Conservation (phyloP, 768 basidiomycete species). For the Calocera cornea region DNA sequence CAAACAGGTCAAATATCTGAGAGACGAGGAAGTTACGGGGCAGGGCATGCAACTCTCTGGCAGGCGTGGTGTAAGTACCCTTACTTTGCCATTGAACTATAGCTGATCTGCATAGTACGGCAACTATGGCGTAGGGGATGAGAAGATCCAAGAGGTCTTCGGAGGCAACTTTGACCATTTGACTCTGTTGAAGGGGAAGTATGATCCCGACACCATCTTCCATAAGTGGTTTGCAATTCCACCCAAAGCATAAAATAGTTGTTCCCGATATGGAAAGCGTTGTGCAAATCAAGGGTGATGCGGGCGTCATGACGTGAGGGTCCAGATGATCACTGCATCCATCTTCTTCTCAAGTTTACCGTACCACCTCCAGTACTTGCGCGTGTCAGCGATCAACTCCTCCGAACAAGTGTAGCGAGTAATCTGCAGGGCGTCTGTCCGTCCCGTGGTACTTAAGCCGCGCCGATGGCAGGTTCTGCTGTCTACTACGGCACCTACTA, state of each 20-base stretch:
- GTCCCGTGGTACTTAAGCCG: no score
- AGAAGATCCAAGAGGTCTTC: conserved; percentile 19
- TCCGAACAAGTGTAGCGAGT: no score
- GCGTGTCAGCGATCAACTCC: no score
- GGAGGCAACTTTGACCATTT: conserved; percentile 31
- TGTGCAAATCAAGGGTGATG: no score
- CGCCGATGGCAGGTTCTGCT: no score
- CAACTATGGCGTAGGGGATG: conserved; percentile 3
- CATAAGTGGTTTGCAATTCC: conserved; percentile 36
- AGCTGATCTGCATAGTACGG: neutral
- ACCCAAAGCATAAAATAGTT: conserved; percentile 22
- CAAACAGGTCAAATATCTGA: neutral
- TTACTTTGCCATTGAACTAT: neutral
- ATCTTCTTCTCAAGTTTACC: no score
- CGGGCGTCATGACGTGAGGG: no score
- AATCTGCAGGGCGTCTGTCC: no score
- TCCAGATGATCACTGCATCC: no score
- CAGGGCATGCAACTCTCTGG: neutral
- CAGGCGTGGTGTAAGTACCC: neutral
- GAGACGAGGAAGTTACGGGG: neutral
- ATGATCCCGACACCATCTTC: conserved; percentile 35
- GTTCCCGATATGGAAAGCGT: no score
- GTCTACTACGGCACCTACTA: no score
- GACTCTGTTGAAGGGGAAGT: conserved; percentile 31
- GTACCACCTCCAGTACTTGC: no score